Percentiles rank a stretch among this genome's conserved stretches.
phyloP scores from a whole-genome alignment of 1,139 yeast genomes.

The Taphrina flavorubra region DNA sequence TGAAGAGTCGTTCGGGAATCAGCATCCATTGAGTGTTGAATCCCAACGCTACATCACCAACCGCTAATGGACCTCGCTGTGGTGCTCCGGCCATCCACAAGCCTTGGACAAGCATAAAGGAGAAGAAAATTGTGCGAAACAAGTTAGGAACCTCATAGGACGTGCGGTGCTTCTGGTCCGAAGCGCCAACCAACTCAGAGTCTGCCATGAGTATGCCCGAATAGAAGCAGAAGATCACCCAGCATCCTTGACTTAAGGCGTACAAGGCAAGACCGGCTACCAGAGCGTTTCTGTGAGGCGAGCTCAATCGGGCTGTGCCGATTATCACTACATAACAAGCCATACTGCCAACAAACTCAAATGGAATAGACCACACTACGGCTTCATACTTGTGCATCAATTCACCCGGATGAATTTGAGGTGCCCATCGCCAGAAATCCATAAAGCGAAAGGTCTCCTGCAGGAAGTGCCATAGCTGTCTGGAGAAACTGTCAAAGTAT shows the following conservation, averaged over 20 bases:
- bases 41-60: constrained; percentile 2
- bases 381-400: constrained; percentile 23
- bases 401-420: neutral
- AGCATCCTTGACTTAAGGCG: neutral
- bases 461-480: constrained; percentile 17
- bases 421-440: constrained; percentile 1
- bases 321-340: constrained; percentile 13
- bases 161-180: neutral
- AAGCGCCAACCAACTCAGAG: neutral
- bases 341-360: constrained; percentile 23
- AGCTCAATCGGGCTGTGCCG: constrained; percentile 10
- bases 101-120: constrained; percentile 8
- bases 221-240: constrained; percentile 28
- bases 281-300: constrained; percentile 1
- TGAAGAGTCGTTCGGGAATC: constrained; percentile 9
- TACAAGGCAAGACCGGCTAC: constrained; percentile 1
- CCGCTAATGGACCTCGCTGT: constrained; percentile 4
- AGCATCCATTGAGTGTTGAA: constrained; percentile 18
- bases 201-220: constrained; percentile 30
- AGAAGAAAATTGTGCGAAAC: neutral
- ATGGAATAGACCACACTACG: constrained; percentile 25
- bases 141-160: neutral
- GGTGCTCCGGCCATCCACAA: constrained; percentile 27
- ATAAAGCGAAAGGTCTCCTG: constrained; percentile 11
- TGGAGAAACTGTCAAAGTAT: constrained; percentile 1